These are phyloP conservation scores for Xylaria telfairii DNA, from an alignment of 495 filamentous ascomycete species.

Conservation along the genomic window DNA sequence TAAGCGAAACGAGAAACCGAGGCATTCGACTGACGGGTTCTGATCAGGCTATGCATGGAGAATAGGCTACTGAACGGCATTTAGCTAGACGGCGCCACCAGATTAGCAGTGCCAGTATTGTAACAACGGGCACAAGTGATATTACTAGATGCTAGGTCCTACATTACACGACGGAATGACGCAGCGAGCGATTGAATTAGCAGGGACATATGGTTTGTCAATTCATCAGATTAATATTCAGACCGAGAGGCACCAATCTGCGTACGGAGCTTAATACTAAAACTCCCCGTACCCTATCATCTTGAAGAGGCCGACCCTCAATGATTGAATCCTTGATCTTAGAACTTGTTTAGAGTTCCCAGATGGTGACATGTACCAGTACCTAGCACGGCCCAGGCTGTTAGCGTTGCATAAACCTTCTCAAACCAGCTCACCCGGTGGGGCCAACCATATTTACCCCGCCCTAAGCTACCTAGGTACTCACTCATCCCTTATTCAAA, in stretches of 20 bases:
- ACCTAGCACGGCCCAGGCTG: not conserved
- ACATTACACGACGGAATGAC: not conserved
- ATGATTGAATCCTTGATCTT: not conserved
- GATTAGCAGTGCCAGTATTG: not conserved
- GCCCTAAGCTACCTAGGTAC: not conserved
- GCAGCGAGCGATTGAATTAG: not conserved
- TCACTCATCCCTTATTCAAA: not conserved
- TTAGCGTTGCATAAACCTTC: constrained; percentile 29
- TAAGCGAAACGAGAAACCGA: not conserved
- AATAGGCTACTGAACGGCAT: not conserved
- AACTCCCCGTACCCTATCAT: not conserved
- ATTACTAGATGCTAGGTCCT: not conserved
- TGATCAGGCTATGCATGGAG: not conserved
- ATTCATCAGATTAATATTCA: constrained; percentile 1
- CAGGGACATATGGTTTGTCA: not conserved
- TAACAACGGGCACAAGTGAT: not conserved
- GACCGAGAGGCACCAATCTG: not conserved
- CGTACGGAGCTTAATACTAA: not conserved
- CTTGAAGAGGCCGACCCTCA: too few species aligned
- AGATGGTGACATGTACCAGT: constrained; percentile 17
- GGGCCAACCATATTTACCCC: constrained; percentile 3
- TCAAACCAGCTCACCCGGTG: constrained; percentile 24
- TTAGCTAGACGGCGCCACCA: not conserved
- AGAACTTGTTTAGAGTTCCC: not conserved
- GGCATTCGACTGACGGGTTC: not conserved